These are phyloP conservation scores for Microbotryum scabiosae DNA, from an alignment of 1,284 basidiomycete genomes.

Conservation along the genomic window DNA sequence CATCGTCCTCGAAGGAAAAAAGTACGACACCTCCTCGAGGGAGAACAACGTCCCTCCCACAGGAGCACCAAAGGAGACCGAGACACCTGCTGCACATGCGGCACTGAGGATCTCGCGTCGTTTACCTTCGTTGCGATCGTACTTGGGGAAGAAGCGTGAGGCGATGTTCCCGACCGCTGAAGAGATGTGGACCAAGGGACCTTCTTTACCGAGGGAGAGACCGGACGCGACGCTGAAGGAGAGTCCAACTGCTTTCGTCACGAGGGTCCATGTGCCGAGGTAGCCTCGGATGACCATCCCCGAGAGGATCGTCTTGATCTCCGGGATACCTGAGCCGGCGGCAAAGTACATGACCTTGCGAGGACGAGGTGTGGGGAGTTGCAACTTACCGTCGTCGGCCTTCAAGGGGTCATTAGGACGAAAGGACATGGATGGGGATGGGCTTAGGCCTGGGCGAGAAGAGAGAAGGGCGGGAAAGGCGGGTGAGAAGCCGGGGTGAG, in stretches of 20 bases:
- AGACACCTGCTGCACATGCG: slow-evolving; percentile 58
- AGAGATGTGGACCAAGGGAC: slow-evolving; percentile 93
- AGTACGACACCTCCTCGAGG: slow-evolving; percentile 65
- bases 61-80: slow-evolving; percentile 36
- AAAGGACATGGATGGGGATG: no score
- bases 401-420: not conserved
- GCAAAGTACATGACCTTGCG: slow-evolving; percentile 80
- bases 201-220: slow-evolving; percentile 81
- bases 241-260: slow-evolving; percentile 84
- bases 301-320: slow-evolving; percentile 92
- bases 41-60: slow-evolving; percentile 51
- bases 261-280: slow-evolving; percentile 68
- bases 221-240: slow-evolving; percentile 86
- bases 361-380: slow-evolving; percentile 21
- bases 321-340: slow-evolving; percentile 90
- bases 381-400: not conserved
- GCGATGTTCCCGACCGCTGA: slow-evolving; percentile 92
- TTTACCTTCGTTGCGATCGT: slow-evolving; percentile 55
- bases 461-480: not conserved
- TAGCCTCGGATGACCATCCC: slow-evolving; percentile 97
- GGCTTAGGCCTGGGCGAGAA: no score
- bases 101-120: slow-evolving; percentile 84
- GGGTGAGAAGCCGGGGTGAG: slow-evolving; percentile 10
- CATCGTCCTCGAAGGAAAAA: slow-evolving; percentile 78
- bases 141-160: slow-evolving; percentile 71